Conservation (phyloP, 371 early-diverging fungal species). For the Mortierella sp. region DNA sequence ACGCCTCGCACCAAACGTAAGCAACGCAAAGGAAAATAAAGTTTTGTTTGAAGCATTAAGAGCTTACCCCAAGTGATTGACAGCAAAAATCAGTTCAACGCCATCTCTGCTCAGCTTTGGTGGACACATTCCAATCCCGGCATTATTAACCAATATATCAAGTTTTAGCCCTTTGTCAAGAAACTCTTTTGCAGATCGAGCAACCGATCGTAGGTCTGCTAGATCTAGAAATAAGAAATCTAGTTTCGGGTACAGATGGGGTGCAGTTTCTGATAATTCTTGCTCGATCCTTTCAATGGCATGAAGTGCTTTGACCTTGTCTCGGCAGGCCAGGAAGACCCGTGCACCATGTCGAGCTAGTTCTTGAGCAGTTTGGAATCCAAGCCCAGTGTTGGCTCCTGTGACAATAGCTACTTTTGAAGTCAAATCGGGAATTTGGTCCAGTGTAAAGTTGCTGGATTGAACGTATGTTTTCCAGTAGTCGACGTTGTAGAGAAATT, state of each 20-base stretch:
- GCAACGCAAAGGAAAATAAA: not conserved
- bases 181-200: constrained; percentile 29
- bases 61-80: constrained; percentile 54
- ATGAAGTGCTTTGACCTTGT: constrained; percentile 56
- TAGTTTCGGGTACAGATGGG: constrained; percentile 41
- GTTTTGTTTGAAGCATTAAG: not conserved
- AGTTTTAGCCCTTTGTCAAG: constrained; percentile 29
- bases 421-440: constrained; percentile 72
- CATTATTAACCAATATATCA: constrained; percentile 48
- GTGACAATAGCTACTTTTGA: constrained; percentile 80
- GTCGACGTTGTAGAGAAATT: constrained; percentile 34
- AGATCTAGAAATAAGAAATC: constrained; percentile 46
- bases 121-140: constrained; percentile 30
- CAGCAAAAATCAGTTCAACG: constrained; percentile 45
- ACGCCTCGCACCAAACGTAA: not conserved
- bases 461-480: constrained; percentile 49
- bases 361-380: constrained; percentile 68
- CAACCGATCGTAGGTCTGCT: constrained; percentile 33
- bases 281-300: constrained; percentile 67
- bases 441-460: constrained; percentile 41
- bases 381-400: constrained; percentile 81
- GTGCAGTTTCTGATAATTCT: constrained; percentile 48
- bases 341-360: constrained; percentile 66
- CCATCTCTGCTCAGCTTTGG: constrained; percentile 42
- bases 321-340: constrained; percentile 75